phyloP scores from a whole-genome alignment of 2,329 filamentous ascomycete genomes.

The Aspergillus viridinutans region DNA sequence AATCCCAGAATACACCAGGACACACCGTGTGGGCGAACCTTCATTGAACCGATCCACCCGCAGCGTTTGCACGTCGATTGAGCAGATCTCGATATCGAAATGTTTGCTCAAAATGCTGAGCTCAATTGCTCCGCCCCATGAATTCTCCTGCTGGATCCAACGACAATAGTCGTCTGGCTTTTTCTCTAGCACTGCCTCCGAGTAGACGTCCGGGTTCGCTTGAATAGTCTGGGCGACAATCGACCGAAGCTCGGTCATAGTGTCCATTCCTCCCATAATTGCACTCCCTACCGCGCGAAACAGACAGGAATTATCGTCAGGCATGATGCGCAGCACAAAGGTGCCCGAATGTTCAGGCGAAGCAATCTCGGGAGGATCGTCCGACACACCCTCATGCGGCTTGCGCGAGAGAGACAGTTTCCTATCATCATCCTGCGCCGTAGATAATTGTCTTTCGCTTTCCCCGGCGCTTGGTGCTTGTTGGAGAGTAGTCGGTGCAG shows the following conservation, averaged over 20 bases:
- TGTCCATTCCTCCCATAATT: slow-evolving; percentile 63
- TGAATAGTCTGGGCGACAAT: slow-evolving; percentile 78
- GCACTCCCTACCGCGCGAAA: slow-evolving; percentile 84
- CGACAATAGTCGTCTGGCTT: slow-evolving; percentile 71
- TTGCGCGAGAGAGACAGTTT: slow-evolving; percentile 41
- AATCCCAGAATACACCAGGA: slow-evolving; percentile 86
- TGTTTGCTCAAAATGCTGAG: slow-evolving; percentile 78
- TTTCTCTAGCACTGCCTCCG: slow-evolving; percentile 69
- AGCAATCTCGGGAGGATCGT: slow-evolving; percentile 59
- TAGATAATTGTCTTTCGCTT: slow-evolving; percentile 10
- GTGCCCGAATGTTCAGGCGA: slow-evolving; percentile 54
- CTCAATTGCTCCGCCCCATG: slow-evolving; percentile 91
- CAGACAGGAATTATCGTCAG: slow-evolving; percentile 91
- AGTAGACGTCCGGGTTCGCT: slow-evolving; percentile 66
- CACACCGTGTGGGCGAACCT: slow-evolving; percentile 62
- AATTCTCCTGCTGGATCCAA: slow-evolving; percentile 74
- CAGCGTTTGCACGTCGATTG: slow-evolving; percentile 70
- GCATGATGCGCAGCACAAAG: slow-evolving; percentile 83
- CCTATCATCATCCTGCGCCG: slow-evolving; percentile 5
- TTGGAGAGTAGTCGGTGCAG: background rate
- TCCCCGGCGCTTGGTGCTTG: slow-evolving; percentile 5
- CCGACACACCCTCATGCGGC: slow-evolving; percentile 39
- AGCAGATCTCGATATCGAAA: slow-evolving; percentile 80
- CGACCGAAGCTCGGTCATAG: slow-evolving; percentile 68
- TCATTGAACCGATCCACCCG: slow-evolving; percentile 75